A percentile compares a stretch with the other conserved stretches of the same genome.
Conservation (phyloP, 345 rosid species). For the Zanthoxylum bungeanum region DNA sequence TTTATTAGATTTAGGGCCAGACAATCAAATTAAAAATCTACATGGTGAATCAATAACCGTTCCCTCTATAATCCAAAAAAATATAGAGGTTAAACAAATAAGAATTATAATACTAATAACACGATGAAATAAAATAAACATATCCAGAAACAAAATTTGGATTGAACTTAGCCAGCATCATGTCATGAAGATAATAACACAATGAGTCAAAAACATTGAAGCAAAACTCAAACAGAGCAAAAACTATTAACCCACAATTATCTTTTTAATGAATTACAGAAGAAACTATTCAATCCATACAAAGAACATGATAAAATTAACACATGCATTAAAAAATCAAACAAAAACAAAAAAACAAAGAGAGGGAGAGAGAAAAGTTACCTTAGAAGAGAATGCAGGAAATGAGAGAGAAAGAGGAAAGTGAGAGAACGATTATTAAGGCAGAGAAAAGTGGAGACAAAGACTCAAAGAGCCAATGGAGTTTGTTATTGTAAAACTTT, state of each 20-base stretch:
- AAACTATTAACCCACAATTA: background rate
- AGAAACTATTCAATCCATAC: background rate
- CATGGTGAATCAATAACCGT: background rate
- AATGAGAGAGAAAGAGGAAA: background rate
- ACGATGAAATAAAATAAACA: background rate
- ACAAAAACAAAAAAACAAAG: background rate
- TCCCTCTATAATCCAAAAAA: background rate
- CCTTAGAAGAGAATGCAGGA: slow-evolving; percentile 16
- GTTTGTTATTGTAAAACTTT: background rate
- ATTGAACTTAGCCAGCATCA: background rate
- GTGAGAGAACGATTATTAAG: background rate
- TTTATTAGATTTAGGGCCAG: background rate
- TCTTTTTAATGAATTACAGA: background rate
- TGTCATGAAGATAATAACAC: background rate
- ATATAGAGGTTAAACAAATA: background rate
- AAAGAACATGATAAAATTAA: background rate
- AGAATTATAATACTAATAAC: background rate
- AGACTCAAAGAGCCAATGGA: too few relatives aligned
- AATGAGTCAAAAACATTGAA: background rate
- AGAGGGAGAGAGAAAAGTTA: background rate
- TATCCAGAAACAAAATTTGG: background rate
- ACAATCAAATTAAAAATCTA: background rate
- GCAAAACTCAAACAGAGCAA: background rate
- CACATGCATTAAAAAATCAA: too few relatives aligned
- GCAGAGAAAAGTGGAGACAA: slow-evolving; percentile 2